Evolutionary conservation across 768 basidiomycete genomes (phyloP), one percentile per base, ranked within the genome.

Genomic region (Xerocomus spinulosus): DNA sequence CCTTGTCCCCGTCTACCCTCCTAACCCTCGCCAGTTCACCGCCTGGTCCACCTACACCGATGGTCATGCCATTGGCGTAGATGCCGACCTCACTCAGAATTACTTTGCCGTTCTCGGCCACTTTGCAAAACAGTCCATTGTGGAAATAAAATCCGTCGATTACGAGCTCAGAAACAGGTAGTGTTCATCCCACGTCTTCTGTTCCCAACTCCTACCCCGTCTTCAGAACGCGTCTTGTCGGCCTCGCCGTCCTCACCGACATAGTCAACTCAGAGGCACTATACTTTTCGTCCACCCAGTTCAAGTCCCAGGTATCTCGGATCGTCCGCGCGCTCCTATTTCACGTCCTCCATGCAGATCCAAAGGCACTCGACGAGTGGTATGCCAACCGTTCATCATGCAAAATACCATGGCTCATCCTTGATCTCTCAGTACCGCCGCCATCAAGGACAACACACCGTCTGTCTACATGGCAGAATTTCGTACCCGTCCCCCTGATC

Each of bases 41-140:
- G 85, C 91, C 2, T 97, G 91, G 86, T 85, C 87, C 17, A 93
- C 92, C 14, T 96, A 84, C 55, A 92, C 93, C 18, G 86, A 94
- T 55, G 91, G 92, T 0, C 82, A 83, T 45, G 72, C 87, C 33
- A 82, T 94, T 52, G 89, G 87, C 23, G 80, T 84, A 12, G 92
- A 95, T 59, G 78, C 78, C 46, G 68, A 61, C 25, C 70, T 90
- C 41, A 87, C 89, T 0, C 71, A 73, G 23, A 76, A 83, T 48
- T 95, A 95, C 65, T 68, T 90, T 26, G 73, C 76, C 8, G 77
- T 81, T 25, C 75, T 95, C 30, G 68, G 66, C 10, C 78, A 73
- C 50, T 92, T 95, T 61, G 71, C 86, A 9, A 62, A 63, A 12
- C 73, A 88, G 56, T 83, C 87, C 49, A 74, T 70, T 48, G 69